Percentiles rank a stretch among this genome's conserved stretches.
These are phyloP conservation scores for Brassica cretica DNA, from an alignment of 345 rosid species.

Conservation along the genomic window DNA sequence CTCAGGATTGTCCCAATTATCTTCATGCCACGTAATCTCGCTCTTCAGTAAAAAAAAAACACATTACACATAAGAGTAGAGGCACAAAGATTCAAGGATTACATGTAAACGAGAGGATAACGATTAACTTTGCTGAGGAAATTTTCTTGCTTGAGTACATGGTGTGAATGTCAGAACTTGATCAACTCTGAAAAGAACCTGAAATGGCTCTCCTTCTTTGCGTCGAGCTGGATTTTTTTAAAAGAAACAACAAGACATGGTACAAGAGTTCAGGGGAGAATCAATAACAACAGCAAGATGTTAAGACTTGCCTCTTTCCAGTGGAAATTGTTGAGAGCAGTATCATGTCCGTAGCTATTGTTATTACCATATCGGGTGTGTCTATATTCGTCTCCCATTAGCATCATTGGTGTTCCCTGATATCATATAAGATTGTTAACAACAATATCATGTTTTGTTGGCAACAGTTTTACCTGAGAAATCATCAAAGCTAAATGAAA, in stretches of 20 bases:
- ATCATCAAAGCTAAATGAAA: too few relatives aligned
- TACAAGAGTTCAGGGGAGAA: not conserved
- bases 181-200: constrained; percentile 82
- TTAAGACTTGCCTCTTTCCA: constrained; percentile 61
- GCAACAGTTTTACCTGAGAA: too few relatives aligned
- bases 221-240: constrained; percentile 50
- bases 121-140: constrained; percentile 50
- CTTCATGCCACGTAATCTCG: constrained; percentile 94
- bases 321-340: constrained; percentile 76
- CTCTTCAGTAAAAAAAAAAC: constrained; percentile 42
- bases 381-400: constrained; percentile 96
- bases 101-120: constrained; percentile 7
- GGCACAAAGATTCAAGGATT: not conserved
- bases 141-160: constrained; percentile 53
- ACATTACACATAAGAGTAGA: constrained; percentile 13
- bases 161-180: constrained; percentile 58
- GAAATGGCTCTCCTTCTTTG: constrained; percentile 56
- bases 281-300: not conserved
- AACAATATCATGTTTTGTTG: too few relatives aligned
- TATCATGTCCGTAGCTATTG: constrained; percentile 94
- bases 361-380: constrained; percentile 85
- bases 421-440: too few relatives aligned
- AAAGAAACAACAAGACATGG: not conserved
- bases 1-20: constrained; percentile 76
- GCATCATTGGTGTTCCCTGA: constrained; percentile 50